Percentiles rank a stretch among this genome's conserved stretches.
Evolutionary conservation across 179 eudicot genomes (phyloP).

Genomic region (Silene coronaria): DNA sequence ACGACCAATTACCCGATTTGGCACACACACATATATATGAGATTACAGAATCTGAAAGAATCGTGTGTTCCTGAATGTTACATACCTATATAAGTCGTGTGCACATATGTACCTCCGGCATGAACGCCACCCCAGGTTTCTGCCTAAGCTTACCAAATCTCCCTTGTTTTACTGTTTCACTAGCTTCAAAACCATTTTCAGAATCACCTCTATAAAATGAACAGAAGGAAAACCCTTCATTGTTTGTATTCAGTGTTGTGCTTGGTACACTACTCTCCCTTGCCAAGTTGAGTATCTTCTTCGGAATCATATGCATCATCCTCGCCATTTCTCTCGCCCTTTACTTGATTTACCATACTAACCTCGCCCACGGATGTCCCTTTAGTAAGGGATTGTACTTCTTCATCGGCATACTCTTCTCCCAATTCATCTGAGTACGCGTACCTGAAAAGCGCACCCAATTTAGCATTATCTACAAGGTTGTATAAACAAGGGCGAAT

Average conservation of each 20-base stretch:
- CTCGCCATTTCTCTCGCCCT: constrained; percentile 33
- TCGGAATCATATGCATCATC: constrained; percentile 41
- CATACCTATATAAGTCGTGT: constrained; percentile 1
- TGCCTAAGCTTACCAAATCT: constrained; percentile 7
- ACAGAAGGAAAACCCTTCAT: not conserved
- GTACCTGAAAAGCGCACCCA: constrained; percentile 41
- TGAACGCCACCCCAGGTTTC: not conserved
- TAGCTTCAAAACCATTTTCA: not conserved
- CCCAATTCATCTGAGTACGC: constrained; percentile 68
- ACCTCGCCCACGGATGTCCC: constrained; percentile 56
- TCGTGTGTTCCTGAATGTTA: not conserved
- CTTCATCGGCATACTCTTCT: constrained; percentile 64
- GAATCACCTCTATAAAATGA: not conserved
- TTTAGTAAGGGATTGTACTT: constrained; percentile 60
- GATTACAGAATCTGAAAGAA: constrained; percentile 12
- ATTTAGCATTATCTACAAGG: not conserved
- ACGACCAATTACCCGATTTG: constrained; percentile 8
- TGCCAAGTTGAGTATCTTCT: constrained; percentile 54
- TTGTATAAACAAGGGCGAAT: not conserved
- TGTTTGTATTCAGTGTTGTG: not conserved
- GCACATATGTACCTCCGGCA: constrained; percentile 18
- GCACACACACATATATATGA: constrained; percentile 13
- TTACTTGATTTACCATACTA: constrained; percentile 56
- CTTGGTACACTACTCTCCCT: constrained; percentile 43
- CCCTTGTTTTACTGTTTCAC: not conserved